Conservation (phyloP, 768 basidiomycete genomes). For the Suillus spraguei region DNA sequence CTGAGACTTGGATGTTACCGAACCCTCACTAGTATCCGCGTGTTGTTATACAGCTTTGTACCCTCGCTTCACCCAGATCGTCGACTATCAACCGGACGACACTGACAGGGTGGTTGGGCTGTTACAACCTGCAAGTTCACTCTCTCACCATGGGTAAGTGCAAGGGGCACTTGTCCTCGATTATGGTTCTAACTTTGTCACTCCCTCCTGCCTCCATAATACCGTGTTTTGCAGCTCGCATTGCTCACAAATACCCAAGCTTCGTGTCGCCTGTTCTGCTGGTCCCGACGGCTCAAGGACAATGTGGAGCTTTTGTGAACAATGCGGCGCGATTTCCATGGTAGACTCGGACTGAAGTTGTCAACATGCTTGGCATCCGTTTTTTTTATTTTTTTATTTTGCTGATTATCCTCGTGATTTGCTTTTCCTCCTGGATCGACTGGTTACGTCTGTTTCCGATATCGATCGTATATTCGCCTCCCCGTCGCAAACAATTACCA, state of each 20-base stretch:
- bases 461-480: constrained; percentile 25
- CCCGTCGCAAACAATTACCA: constrained; percentile 23
- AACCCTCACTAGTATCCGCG: not conserved
- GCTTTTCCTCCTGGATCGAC: constrained; percentile 9
- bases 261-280: constrained; percentile 76
- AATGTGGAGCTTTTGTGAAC: constrained; percentile 89
- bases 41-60: constrained; percentile 42
- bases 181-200: constrained; percentile 16
- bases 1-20: not conserved
- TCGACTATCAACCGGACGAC: constrained; percentile 50
- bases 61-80: constrained; percentile 63
- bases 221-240: constrained; percentile 44
- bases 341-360: constrained; percentile 65
- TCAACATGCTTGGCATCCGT: constrained; percentile 10
- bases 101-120: constrained; percentile 57
- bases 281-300: constrained; percentile 67
- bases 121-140: constrained; percentile 62
- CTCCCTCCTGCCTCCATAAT: constrained; percentile 6
- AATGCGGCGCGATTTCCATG: constrained; percentile 89
- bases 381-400: constrained; percentile 35
- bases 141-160: constrained; percentile 75
- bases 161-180: constrained; percentile 12
- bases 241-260: constrained; percentile 82
- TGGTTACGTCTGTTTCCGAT: constrained; percentile 24
- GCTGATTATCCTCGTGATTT: constrained; percentile 32